Conservation (phyloP, 768 basidiomycete species). For the Gloeophyllum trabeum region DNA sequence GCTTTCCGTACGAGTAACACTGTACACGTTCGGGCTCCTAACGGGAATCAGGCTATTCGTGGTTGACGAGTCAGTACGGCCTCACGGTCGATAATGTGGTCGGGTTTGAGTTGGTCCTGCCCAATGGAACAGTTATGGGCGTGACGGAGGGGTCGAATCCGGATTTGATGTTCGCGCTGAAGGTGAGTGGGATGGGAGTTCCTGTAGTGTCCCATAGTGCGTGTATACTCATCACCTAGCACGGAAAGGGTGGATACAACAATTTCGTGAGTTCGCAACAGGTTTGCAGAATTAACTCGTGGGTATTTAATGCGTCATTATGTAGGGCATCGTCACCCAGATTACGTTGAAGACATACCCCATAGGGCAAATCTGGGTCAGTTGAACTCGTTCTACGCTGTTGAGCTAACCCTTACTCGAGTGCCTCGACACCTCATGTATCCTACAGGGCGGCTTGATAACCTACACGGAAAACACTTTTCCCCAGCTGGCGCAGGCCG, state of each 20-base stretch:
- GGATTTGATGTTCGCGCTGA: constrained; percentile 8
- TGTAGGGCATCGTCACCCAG: neutral
- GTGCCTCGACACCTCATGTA: neutral
- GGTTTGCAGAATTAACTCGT: neutral
- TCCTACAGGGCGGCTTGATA: constrained; percentile 41
- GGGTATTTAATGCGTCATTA: too few relatives aligned
- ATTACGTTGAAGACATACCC: neutral
- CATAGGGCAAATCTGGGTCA: neutral
- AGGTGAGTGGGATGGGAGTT: too few relatives aligned
- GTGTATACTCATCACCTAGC: neutral
- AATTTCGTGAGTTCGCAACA: constrained; percentile 6
- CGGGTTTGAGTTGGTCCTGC: constrained; percentile 9
- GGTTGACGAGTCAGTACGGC: constrained; percentile 8
- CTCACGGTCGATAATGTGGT: constrained; percentile 9
- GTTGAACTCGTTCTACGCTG: neutral
- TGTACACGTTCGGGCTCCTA: neutral
- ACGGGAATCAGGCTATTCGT: constrained; percentile 7
- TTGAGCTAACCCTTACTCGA: too few relatives aligned
- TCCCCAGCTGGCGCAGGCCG: constrained; percentile 4
- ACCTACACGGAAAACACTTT: constrained; percentile 12
- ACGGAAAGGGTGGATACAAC: constrained; percentile 7
- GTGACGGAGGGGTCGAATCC: constrained; percentile 1
- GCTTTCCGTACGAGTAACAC: neutral
- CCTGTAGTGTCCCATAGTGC: too few relatives aligned
- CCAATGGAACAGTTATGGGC: constrained; percentile 6